Evolutionary conservation across 768 basidiomycete species (phyloP).

Genomic region (Cyathus striatus): DNA sequence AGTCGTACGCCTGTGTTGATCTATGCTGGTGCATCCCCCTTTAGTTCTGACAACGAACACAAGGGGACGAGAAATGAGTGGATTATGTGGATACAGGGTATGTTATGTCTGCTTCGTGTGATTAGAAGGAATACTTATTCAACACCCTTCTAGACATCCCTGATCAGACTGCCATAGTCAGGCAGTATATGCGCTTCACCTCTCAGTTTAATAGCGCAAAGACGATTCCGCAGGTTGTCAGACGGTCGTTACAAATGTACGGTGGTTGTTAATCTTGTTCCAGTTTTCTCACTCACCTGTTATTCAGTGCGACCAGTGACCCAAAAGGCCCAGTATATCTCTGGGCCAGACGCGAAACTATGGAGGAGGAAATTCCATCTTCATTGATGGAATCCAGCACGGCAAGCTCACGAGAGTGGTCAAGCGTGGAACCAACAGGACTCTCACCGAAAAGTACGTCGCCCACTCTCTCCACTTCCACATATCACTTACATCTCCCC

Average conservation of each 20-base stretch:
- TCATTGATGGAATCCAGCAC: slow-evolving; percentile 21
- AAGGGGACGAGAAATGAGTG: slow-evolving; percentile 67
- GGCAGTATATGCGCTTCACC: slow-evolving; percentile 71
- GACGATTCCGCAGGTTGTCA: slow-evolving; percentile 44
- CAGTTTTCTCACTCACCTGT: slow-evolving; percentile 2
- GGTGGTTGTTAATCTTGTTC: slow-evolving; percentile 7
- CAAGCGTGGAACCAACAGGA: slow-evolving; percentile 42
- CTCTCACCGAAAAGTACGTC: slow-evolving; percentile 33
- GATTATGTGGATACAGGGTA: slow-evolving; percentile 72
- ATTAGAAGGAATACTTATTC: background rate
- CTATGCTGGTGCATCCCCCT: slow-evolving; percentile 68
- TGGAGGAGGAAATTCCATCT: slow-evolving; percentile 56
- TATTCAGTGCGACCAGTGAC: slow-evolving; percentile 54
- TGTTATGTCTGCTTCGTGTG: background rate
- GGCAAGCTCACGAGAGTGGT: slow-evolving; percentile 37
- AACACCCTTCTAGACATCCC: slow-evolving; percentile 42
- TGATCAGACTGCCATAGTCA: slow-evolving; percentile 67
- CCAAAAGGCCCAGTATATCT: slow-evolving; percentile 74
- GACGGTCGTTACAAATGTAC: slow-evolving; percentile 63
- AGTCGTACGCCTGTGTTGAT: slow-evolving; percentile 60
- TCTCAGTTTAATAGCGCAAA: slow-evolving; percentile 53
- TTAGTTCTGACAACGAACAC: slow-evolving; percentile 49
- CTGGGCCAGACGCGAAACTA: slow-evolving; percentile 67
- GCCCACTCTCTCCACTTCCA: no score
- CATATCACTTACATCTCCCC: background rate